Base-by-base conservation (phyloP, 768 basidiomycete species). In the Boletus patriciae region DNA sequence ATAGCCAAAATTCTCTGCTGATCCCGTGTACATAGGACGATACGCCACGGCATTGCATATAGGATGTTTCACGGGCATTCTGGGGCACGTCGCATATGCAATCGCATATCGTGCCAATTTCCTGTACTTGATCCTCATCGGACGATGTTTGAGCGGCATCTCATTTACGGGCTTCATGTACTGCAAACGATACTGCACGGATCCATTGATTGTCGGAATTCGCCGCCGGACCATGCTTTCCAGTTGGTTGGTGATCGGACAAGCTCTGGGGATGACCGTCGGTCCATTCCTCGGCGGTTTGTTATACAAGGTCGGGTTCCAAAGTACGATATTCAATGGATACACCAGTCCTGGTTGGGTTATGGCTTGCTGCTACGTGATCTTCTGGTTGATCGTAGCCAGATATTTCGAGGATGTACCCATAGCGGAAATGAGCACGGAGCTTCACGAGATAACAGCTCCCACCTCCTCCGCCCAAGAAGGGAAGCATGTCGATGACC, bases 101-200 rank as follows among this genome's bases (percentile, higher is more conserved):
- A 68, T 82, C 33, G 87, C 87, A 0, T 88, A 86, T 66, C 73
- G 66, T 18, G 75, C 80, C 31, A 74, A 82, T 64, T 84, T 76
- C 66, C 79, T 88, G 12, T 88, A 88, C 67, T 75, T 88, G 59
- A 86, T 88, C 61, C 81, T 90, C 59, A 76, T 88, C 34, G 86
- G 85, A 6, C 84, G 87, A n/a, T 82, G 85, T 50, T 80, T 87
- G 31, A 77, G 74, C 36, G 86, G 87, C 1, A 62, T 87, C 38
- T 79, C 79, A 7, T 87, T 85, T 65, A 79, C 83, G 4, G 75
- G 79, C 27, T 86, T 82, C 75, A 82, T 90, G 84, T 88, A 87
- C 70, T 74, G 70, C 62, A 88, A 87, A 62, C 78, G 83, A 15
- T 88, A 85, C 65, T 88, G 86, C 66, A 80, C 79, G 11, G 87